These are phyloP conservation scores for Thuidium tamariscinum DNA, from an alignment of 225 moss, liverwort and hornwort species.

Conservation along the genomic window DNA sequence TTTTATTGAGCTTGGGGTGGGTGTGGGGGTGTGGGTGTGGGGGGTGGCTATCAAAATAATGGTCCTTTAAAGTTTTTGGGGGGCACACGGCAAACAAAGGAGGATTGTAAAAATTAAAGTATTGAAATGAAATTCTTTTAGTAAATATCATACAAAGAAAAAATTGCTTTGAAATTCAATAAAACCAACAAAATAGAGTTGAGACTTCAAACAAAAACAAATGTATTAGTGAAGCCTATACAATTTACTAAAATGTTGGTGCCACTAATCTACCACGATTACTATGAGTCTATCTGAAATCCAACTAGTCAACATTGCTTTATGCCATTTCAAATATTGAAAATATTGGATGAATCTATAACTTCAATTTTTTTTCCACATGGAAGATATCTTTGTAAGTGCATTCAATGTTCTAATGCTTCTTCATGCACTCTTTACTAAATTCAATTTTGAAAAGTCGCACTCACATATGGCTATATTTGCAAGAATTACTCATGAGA, in stretches of 20 bases:
- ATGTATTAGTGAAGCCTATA: neutral
- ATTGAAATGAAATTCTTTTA: rapidly evolving
- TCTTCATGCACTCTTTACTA: rapidly evolving
- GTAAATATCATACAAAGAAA: neutral
- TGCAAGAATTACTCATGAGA: rapidly evolving
- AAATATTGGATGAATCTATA: rapidly evolving
- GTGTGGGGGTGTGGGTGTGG: no score
- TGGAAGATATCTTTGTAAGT: no score
- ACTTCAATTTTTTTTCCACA: neutral
- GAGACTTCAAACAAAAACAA: neutral
- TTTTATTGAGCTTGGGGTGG: rapidly evolving
- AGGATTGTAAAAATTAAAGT: neutral
- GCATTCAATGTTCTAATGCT: neutral
- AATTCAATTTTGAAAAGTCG: neutral
- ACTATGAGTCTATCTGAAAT: neutral
- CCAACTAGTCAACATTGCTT: rapidly evolving
- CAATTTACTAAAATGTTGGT: neutral
- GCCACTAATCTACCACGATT: neutral
- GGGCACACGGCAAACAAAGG: rapidly evolving
- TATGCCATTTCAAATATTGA: neutral
- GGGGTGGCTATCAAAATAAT: neutral
- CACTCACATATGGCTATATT: neutral
- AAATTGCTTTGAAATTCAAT: neutral
- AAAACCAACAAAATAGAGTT: no score
- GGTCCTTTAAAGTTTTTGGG: rapidly evolving